Base-by-base conservation (phyloP, 768 basidiomycete genomes). In the Fomitopsis serialis region DNA sequence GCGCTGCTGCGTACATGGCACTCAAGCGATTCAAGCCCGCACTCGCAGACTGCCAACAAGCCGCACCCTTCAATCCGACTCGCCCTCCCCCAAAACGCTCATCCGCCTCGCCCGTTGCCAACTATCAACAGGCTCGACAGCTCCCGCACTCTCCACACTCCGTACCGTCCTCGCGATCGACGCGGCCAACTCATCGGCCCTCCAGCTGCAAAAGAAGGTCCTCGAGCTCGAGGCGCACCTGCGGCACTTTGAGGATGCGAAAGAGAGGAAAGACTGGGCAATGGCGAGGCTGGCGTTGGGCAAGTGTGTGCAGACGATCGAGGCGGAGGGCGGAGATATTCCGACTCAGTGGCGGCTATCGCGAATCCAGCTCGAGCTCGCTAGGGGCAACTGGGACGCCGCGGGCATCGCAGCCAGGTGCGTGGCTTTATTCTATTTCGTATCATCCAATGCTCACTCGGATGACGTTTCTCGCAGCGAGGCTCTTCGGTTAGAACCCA, bases 41-140 rank as follows among this genome's bases (percentile, higher is more conserved):
- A 0, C 74, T 93, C 17, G 77, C 76, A 35, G 92, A 95, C 63
- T 93, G 90, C 62, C 90, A 90, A 66, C 74, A 74, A 34, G 92
- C 91, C 3, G 76, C 79, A 68, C 80, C 0, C 72, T 92, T 5
- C 89, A 92, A 69, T 67, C 82, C 8, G 65, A 58, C 8, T 62
- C 71, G 12, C 87, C 87, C 7, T 81, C 85, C 4, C 58, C 82
- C 1, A 94, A 94, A 66, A 92, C 91, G 10, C 78, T 94, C 45
- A 73, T 91, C 34, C 87, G 92, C 2, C 79, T 92, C 5, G 90
- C 88, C 0, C 80, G 87, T 48, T 94, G 92, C 68, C 92, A 95
- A 56, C 74, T 92, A 15, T 89, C 89, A 0, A 75, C 91, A 7
- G 92, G 89, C 2, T 78, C 80, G 1, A 75, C 86, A 0, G 77